Conservation (phyloP, 352 stramenopile genomes). For the Globisporangium cystogenes region DNA sequence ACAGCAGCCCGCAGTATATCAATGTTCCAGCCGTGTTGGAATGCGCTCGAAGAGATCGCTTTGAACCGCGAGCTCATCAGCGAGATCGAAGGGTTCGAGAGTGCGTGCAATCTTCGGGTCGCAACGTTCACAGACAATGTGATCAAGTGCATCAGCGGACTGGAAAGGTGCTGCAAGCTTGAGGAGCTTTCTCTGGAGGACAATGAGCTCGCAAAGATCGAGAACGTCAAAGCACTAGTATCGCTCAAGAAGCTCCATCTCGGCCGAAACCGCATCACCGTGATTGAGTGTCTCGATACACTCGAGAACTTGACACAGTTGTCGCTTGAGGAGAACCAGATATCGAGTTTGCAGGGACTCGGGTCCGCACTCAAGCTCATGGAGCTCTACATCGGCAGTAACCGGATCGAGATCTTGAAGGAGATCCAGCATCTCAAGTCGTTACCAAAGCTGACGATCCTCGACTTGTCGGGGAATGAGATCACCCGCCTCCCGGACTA, state of each 20-base stretch:
- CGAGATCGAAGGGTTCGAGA: slow-evolving; percentile 46
- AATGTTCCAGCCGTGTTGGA: slow-evolving; percentile 22
- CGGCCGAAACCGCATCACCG: slow-evolving; percentile 64
- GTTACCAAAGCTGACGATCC: slow-evolving; percentile 81
- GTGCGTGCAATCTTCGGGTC: slow-evolving; percentile 49
- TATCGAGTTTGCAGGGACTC: slow-evolving; percentile 63
- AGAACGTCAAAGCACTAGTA: slow-evolving; percentile 49
- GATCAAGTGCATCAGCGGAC: slow-evolving; percentile 47
- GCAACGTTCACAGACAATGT: slow-evolving; percentile 68
- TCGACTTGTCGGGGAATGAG: slow-evolving; percentile 82
- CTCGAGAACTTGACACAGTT: slow-evolving; percentile 68
- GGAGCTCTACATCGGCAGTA: slow-evolving; percentile 87
- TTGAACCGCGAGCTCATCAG: slow-evolving; percentile 58
- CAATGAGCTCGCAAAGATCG: slow-evolving; percentile 66
- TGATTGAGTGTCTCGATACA: slow-evolving; percentile 53
- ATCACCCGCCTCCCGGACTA: slow-evolving; percentile 59
- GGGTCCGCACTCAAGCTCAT: slow-evolving; percentile 60
- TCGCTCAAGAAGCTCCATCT: slow-evolving; percentile 75
- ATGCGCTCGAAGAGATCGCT: slow-evolving; percentile 53
- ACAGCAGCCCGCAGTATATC: background rate
- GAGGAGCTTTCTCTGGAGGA: slow-evolving; percentile 79
- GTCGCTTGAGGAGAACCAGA: slow-evolving; percentile 84
- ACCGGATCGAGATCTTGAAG: slow-evolving; percentile 73
- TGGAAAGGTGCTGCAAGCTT: slow-evolving; percentile 47
- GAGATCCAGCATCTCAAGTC: slow-evolving; percentile 77